Evolutionary conservation across 345 rosid species (phyloP), one percentile per base, ranked within the genome.

Genomic region (Moricandia arvensis): DNA sequence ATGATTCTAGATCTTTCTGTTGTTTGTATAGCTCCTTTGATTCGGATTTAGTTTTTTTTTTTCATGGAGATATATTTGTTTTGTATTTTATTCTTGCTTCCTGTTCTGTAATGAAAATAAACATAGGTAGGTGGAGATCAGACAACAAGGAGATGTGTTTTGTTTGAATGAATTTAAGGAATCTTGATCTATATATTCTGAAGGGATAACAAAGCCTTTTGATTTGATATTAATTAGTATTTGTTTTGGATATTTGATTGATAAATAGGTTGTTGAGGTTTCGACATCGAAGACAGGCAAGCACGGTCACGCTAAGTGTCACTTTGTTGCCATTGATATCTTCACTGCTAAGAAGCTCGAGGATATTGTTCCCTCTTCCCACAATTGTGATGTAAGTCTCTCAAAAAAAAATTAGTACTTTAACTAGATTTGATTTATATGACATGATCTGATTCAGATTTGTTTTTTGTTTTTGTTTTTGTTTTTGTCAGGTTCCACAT

Each of bases 241-340:
- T 43, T 45, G 53, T 4, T 41, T 41, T 41, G 15, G 49, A n/a
- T 10, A 5, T 7, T 27, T 45, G 53, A 45, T 45, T 45, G 53
- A 45, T 45, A 13, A 41, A 41, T 85, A 91, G 97, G 95, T 91
- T 81, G 95, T 87, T 71, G 97, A 91, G 77, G 97, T 91, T 81
- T 91, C 95, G 13, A 91, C 97, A 57, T 88, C 93, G 5, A 89
- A 91, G 84, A 89, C 97, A 1, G 96, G 95, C 24, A 89, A 89
- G 88, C 97, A 91, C 59, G 97, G 96, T 63, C 97, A 91, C 81
- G 96, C 97, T 7, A 91, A 91, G 71, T 91, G 97, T 82, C 97
- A 91, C 85, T 89, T 91, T 80, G 97, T 91, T 30, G 96, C 79
- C 18, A 89, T 91, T 80, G 97, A 89, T 74, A 91, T 91, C 73